Conservation (phyloP, 257 asterid genomes). For the Solanum ossicruentum region DNA sequence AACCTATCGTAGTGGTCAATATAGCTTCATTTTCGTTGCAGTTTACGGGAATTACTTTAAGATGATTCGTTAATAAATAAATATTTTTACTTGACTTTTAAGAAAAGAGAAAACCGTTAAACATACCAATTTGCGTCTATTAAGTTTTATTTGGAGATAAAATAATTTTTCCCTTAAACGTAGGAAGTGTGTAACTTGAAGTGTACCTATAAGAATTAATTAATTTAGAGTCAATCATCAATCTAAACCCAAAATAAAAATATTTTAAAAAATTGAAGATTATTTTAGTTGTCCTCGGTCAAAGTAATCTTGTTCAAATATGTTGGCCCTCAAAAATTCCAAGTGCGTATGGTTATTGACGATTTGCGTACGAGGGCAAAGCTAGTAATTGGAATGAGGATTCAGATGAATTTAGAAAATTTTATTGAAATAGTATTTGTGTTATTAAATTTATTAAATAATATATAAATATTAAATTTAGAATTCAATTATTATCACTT, state of each 20-base stretch:
- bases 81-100: background rate
- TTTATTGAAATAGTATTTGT: too few relatives aligned
- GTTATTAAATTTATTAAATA: too few relatives aligned
- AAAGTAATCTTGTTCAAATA: background rate
- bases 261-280: background rate
- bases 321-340: background rate
- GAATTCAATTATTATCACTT: too few relatives aligned
- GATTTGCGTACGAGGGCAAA: background rate
- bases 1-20: background rate
- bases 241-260: background rate
- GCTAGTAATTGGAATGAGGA: too few relatives aligned
- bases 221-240: background rate
- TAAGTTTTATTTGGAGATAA: background rate
- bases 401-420: too few relatives aligned
- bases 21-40: background rate
- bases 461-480: too few relatives aligned
- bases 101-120: background rate
- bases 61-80: background rate
- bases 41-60: background rate
- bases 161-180: background rate
- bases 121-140: background rate
- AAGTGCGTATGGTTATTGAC: background rate
- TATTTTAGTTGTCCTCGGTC: background rate
- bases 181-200: background rate
- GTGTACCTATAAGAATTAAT: background rate